These are phyloP conservation scores for Lentinus brumalis DNA, from an alignment of 768 basidiomycete species.

Conservation along the genomic window DNA sequence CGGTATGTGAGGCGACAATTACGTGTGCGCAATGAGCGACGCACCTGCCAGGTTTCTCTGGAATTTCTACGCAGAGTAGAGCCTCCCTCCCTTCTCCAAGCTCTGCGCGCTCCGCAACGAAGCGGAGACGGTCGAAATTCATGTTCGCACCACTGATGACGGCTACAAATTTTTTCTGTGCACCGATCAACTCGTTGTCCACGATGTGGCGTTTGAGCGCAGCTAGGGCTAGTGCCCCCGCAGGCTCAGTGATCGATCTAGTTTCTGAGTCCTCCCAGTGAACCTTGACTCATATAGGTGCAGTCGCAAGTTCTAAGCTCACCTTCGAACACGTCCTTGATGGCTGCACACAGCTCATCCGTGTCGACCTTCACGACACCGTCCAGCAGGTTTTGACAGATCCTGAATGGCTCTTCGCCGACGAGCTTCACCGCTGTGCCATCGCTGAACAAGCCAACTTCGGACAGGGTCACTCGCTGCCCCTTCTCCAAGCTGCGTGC, in stretches of 20 bases:
- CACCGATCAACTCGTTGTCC: slow-evolving; percentile 77
- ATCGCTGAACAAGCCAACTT: slow-evolving; percentile 96
- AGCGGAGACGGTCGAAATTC: slow-evolving; percentile 96
- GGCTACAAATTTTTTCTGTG: slow-evolving; percentile 86
- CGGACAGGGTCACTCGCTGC: slow-evolving; percentile 77
- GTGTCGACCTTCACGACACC: slow-evolving; percentile 85
- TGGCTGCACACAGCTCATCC: slow-evolving; percentile 97
- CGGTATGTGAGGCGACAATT: too few species aligned
- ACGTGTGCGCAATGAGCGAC: neutral
- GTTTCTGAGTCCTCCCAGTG: slow-evolving; percentile 62
- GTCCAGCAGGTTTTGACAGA: slow-evolving; percentile 85
- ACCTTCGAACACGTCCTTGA: slow-evolving; percentile 99
- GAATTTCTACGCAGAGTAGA: slow-evolving; percentile 90
- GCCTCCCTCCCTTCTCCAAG: slow-evolving; percentile 95
- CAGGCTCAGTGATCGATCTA: slow-evolving; percentile 93
- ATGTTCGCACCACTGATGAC: slow-evolving; percentile 97
- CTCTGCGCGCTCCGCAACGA: slow-evolving; percentile 98
- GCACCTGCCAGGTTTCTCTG: slow-evolving; percentile 89
- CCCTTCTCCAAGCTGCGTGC: slow-evolving; percentile 77
- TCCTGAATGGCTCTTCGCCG: slow-evolving; percentile 91
- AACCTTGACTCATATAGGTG: neutral
- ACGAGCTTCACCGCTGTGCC: slow-evolving; percentile 97
- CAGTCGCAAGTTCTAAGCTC: slow-evolving; percentile 19
- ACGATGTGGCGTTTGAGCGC: slow-evolving; percentile 88
- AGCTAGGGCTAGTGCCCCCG: slow-evolving; percentile 91